A percentile compares a stretch with the other conserved stretches of the same genome.
These are phyloP conservation scores for Geotrichum histeridarum DNA, from an alignment of 1,139 yeast species.

Conservation along the genomic window DNA sequence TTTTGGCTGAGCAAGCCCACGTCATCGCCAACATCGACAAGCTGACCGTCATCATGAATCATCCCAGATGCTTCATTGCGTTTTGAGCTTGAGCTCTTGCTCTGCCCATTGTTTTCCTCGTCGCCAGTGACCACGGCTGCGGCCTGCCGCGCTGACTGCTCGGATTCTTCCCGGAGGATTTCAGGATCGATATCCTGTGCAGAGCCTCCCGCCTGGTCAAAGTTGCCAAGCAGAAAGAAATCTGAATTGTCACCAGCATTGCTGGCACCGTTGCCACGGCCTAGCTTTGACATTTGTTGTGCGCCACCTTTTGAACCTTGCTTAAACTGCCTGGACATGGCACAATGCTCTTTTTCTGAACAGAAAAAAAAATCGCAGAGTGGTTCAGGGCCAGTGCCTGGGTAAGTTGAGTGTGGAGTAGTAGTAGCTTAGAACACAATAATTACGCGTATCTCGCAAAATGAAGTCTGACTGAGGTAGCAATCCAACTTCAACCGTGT, in stretches of 20 bases:
- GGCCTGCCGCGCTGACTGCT: conserved; percentile 16
- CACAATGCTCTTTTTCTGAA: neutral
- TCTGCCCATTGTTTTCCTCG: neutral
- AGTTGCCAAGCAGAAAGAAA: conserved; percentile 14
- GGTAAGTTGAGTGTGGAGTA: no score
- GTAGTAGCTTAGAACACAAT: no score
- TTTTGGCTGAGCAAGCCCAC: conserved; percentile 5
- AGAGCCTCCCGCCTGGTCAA: conserved; percentile 17
- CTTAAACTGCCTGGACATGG: conserved; percentile 7
- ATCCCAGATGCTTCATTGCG: conserved; percentile 15
- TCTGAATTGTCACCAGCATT: conserved; percentile 14
- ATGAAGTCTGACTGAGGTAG: no score
- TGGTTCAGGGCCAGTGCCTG: no score
- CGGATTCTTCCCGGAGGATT: conserved; percentile 29
- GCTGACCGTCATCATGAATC: conserved; percentile 5
- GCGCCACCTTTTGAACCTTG: neutral
- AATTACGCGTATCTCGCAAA: neutral
- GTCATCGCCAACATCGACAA: conserved; percentile 6
- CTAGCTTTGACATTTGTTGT: neutral
- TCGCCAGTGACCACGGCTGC: conserved; percentile 9
- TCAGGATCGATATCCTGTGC: conserved; percentile 36
- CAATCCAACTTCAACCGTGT: no score
- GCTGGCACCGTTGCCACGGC: conserved; percentile 1
- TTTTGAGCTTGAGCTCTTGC: neutral
- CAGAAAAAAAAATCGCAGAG: neutral